A percentile compares a stretch with the other conserved stretches of the same genome.
Conservation (phyloP, 106 monocot species). For the Amphibolis antarctica region DNA sequence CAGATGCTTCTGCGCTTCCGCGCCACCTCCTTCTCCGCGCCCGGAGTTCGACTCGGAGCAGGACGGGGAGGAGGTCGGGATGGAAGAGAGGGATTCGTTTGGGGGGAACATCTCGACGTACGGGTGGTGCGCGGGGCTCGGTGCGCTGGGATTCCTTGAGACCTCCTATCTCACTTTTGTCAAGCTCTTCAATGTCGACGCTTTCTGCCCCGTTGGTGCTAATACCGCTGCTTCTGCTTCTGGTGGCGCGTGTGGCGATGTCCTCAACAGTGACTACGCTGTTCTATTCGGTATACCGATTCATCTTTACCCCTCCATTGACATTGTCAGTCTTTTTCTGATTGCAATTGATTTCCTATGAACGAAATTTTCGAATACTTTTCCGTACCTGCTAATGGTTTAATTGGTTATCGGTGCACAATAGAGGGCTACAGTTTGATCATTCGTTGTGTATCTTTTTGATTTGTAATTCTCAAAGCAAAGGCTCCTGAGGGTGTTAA, state of each 20-base stretch:
- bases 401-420: no score
- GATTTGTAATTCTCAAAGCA: no score
- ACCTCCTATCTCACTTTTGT: slow-evolving; percentile 66
- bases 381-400: no score
- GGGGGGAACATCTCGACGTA: slow-evolving; percentile 10
- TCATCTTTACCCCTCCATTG: not conserved
- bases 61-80: not conserved
- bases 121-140: slow-evolving; percentile 59
- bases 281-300: slow-evolving; percentile 43
- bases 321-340: no score
- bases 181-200: slow-evolving; percentile 57
- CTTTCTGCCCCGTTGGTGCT: slow-evolving; percentile 76
- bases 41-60: slow-evolving; percentile 8
- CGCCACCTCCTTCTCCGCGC: not conserved
- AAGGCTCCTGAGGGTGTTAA: no score
- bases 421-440: no score
- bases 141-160: slow-evolving; percentile 63
- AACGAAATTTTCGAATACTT: no score
- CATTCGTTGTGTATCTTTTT: no score
- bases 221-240: no score
- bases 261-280: slow-evolving; percentile 85
- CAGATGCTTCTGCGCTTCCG: slow-evolving; percentile 2
- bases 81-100: not conserved
- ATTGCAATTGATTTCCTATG: no score
- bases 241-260: slow-evolving; percentile 55